Percentiles rank a stretch among this genome's conserved stretches.
These are phyloP conservation scores for Phylloporus scabripes DNA, from an alignment of 768 basidiomycete genomes.

Conservation along the genomic window DNA sequence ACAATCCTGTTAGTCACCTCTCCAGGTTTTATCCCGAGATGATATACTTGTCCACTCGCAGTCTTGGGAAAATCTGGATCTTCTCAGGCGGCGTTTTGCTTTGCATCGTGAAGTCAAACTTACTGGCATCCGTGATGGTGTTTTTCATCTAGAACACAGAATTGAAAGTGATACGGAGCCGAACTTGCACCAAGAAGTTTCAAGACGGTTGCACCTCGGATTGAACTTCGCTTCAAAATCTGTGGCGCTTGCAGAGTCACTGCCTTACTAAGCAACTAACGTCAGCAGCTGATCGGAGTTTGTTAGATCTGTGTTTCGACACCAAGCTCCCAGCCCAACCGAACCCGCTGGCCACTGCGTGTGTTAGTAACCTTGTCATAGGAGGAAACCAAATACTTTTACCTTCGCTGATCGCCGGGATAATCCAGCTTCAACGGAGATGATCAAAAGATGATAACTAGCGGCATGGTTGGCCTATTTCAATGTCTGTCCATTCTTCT, in stretches of 20 bases:
- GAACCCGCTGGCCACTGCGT: background rate
- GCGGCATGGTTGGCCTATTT: background rate
- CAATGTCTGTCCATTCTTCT: background rate
- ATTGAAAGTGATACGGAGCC: background rate
- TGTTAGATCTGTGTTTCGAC: too few relatives aligned
- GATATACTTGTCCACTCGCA: slow-evolving; percentile 68
- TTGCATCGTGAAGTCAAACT: slow-evolving; percentile 24
- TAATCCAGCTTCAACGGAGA: background rate
- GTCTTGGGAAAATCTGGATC: slow-evolving; percentile 70
- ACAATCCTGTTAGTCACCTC: slow-evolving; percentile 82
- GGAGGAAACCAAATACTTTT: background rate
- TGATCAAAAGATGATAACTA: background rate
- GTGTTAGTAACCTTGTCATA: too few relatives aligned
- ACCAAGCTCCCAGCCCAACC: background rate
- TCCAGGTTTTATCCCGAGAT: slow-evolving; percentile 67
- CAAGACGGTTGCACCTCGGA: background rate
- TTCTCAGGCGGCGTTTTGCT: background rate
- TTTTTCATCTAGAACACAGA: slow-evolving; percentile 46
- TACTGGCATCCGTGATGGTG: slow-evolving; percentile 61
- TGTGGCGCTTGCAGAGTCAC: background rate
- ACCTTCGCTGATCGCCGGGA: background rate
- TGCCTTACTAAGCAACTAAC: background rate
- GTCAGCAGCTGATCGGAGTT: too few relatives aligned
- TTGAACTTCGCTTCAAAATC: background rate
- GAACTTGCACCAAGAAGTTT: background rate